phyloP scores from a whole-genome alignment of 495 filamentous ascomycete genomes.

The Xylaria sp. region DNA sequence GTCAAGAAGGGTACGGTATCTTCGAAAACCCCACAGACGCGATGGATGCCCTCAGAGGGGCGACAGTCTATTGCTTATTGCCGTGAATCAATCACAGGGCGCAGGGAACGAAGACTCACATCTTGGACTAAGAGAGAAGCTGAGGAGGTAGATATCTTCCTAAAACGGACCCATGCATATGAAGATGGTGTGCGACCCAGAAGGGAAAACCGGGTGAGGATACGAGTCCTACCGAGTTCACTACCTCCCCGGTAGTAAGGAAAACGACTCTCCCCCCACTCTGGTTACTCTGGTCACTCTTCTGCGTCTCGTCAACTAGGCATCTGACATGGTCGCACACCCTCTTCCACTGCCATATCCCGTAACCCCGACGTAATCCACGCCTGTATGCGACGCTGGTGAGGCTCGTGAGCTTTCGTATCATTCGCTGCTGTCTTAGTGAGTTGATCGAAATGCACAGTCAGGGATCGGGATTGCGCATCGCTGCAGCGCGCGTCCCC shows the following conservation, averaged over 20 bases:
- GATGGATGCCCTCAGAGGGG: conserved; percentile 26
- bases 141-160: conserved; percentile 27
- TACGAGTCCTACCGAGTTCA: conserved; percentile 18
- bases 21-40: conserved; percentile 29
- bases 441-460: conserved; percentile 22
- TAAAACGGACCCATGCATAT: conserved; percentile 37
- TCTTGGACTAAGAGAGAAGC: neutral
- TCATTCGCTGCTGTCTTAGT: conserved; percentile 31
- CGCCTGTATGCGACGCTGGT: conserved; percentile 32
- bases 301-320: conserved; percentile 6
- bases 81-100: conserved; percentile 36
- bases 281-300: neutral
- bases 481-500: conserved; percentile 25
- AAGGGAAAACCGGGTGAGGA: conserved; percentile 33
- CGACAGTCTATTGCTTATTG: conserved; percentile 15
- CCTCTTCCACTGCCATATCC: conserved; percentile 30
- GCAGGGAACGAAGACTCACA: conserved; percentile 36
- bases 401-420: conserved; percentile 32
- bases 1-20: conserved; percentile 21
- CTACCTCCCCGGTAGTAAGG: neutral
- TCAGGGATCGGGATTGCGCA: conserved; percentile 24
- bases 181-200: conserved; percentile 37
- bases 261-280: neutral
- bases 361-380: conserved; percentile 29
- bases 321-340: conserved; percentile 43